Evolutionary conservation across 139 green algal species (phyloP), one percentile per base, ranked within the genome.

Genomic region (Picochlorum costavermella): DNA sequence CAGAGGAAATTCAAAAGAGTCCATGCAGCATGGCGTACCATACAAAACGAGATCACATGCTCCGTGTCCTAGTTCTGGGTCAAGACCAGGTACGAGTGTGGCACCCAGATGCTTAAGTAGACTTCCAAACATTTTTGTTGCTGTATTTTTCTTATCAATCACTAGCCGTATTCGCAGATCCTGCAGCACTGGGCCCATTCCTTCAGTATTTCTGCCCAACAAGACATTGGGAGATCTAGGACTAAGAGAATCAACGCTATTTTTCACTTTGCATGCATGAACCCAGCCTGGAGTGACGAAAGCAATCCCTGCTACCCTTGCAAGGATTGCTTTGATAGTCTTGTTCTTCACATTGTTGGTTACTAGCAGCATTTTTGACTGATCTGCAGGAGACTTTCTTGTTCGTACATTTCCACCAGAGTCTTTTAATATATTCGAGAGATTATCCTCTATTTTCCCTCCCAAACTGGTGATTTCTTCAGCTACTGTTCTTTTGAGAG

Each of bases 401-500:
- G 17, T 55, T 55, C n/a, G 46, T 55, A 28, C n/a, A 20, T 55
- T 55, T 55, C 10, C 12, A 2, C 46, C n/a, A 23, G n/a, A 20
- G 17, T 11, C 46, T 14, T 55, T 25, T 40, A 40, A 40, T 12
- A 40, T 40, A 40, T 40, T 40, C 33, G 33, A 40, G 6, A 40
- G 33, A 40, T 40, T 40, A 8, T 40, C 33, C 33, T 40, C 33
- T 40, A 77, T 59, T 6, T 49, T 57, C 48, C 72, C 70, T 40
- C 13, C 36, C 20, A 50, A 64, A 29, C 69, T 40, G 9, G 8
- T 40, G 33, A 40, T 40, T 40, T 40, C 33, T 40, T 40, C 33
- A 40, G 11, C 4, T 12, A 40, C 33, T 5, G 10, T 64, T 57
- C n/a, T 75, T 78, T 12, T 55, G 26, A 6, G 72, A 43, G 69